A percentile compares a stretch with the other conserved stretches of the same genome.
Conservation (phyloP, 768 basidiomycete species). For the Austroboletus eburneus region DNA sequence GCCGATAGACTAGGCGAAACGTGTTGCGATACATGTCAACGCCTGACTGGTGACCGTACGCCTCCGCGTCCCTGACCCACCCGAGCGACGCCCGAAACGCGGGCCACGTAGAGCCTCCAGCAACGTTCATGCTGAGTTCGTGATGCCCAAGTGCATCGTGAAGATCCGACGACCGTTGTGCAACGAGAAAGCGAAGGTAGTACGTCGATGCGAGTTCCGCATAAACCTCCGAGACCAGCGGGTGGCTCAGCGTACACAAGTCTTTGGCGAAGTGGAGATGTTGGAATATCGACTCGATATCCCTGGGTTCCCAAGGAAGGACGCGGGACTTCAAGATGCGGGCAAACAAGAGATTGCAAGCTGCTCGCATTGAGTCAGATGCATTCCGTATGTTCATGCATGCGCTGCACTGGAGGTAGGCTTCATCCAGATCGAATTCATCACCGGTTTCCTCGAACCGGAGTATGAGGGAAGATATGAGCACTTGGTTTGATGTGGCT, state of each 20-base stretch:
- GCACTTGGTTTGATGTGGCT: constrained; percentile 10
- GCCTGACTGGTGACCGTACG: constrained; percentile 22
- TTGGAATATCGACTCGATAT: constrained; percentile 25
- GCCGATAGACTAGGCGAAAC: constrained; percentile 22
- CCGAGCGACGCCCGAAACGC: constrained; percentile 19
- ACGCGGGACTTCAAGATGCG: constrained; percentile 21
- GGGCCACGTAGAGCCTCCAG: constrained; percentile 12
- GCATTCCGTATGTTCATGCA: constrained; percentile 1
- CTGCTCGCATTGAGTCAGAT: constrained; percentile 12
- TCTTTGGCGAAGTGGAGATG: constrained; percentile 25
- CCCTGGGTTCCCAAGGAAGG: constrained; percentile 20
- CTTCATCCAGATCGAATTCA: constrained; percentile 27
- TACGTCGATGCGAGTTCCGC: constrained; percentile 20
- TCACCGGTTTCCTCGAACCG: constrained; percentile 23
- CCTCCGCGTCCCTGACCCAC: constrained; percentile 21
- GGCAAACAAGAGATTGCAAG: constrained; percentile 19
- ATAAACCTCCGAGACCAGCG: constrained; percentile 20
- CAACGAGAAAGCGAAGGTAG: constrained; percentile 25
- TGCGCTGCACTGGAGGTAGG: constrained; percentile 15
- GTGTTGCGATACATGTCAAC: constrained; percentile 27
- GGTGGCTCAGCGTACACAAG: constrained; percentile 16
- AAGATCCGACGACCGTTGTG: constrained; percentile 16
- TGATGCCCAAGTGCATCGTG: constrained; percentile 24
- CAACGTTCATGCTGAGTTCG: constrained; percentile 18
- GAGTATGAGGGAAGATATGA: constrained; percentile 20